phyloP scores from a whole-genome alignment of 2,329 filamentous ascomycete genomes.

The Beauveria bassiana region DNA sequence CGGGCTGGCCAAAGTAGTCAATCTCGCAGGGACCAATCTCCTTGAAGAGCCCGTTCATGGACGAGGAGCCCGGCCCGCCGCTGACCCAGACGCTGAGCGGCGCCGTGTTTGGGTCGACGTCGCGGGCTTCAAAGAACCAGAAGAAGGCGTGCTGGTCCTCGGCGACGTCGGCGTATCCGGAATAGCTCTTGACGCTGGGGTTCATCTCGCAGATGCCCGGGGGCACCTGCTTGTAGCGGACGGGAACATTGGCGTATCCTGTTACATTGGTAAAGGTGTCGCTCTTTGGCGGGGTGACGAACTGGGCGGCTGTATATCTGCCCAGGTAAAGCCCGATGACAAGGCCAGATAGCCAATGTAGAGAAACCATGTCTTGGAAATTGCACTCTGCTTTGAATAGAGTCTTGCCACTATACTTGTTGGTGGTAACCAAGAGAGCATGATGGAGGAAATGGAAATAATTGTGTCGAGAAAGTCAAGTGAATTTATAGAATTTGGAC shows the following conservation, averaged over 20 bases:
- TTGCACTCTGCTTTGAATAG: too few relatives aligned
- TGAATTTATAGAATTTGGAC: too few relatives aligned
- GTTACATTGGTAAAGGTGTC: constrained; percentile 10
- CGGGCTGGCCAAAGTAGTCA: constrained; percentile 40
- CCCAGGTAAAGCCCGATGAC: not conserved
- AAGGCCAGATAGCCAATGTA: not conserved
- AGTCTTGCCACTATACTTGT: too few relatives aligned
- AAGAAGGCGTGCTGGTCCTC: constrained; percentile 16
- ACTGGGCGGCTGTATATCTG: constrained; percentile 14
- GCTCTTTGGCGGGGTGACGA: constrained; percentile 16
- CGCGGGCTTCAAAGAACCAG: constrained; percentile 23
- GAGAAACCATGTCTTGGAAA: not conserved
- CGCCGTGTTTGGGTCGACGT: constrained; percentile 18
- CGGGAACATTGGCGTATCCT: constrained; percentile 15
- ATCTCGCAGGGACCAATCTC: constrained; percentile 30
- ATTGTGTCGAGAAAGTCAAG: too few relatives aligned
- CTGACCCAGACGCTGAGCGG: constrained; percentile 48
- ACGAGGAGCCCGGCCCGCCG: constrained; percentile 45
- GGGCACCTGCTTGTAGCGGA: constrained; percentile 14
- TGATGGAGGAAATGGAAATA: too few relatives aligned
- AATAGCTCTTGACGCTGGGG: constrained; percentile 23
- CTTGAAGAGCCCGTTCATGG: constrained; percentile 16
- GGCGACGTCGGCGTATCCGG: constrained; percentile 45
- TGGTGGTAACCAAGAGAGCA: too few relatives aligned
- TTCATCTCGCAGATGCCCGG: constrained; percentile 39